Percentiles rank a stretch among this genome's conserved stretches.
Conservation (phyloP, 495 filamentous ascomycete species). For the Monascus purpureus region DNA sequence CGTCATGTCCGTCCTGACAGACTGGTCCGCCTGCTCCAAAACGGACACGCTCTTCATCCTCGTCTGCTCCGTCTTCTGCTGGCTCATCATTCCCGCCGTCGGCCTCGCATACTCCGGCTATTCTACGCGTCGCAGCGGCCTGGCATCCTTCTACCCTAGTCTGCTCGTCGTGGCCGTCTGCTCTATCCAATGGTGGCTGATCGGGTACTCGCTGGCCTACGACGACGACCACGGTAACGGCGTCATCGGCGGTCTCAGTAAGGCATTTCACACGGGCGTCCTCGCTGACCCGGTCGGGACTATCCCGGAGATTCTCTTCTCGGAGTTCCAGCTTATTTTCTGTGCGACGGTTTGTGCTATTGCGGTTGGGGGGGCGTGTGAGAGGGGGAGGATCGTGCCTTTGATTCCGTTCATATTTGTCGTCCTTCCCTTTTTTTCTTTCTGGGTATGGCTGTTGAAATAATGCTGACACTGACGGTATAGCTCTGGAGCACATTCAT, state of each 20-base stretch:
- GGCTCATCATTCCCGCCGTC: constrained; percentile 28
- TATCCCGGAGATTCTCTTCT: constrained; percentile 38
- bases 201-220: constrained; percentile 30
- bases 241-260: constrained; percentile 25
- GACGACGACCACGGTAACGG: constrained; percentile 16
- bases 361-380: constrained; percentile 32
- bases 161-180: constrained; percentile 27
- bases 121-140: constrained; percentile 27
- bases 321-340: constrained; percentile 39
- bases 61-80: constrained; percentile 29
- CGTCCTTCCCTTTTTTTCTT: too few species aligned
- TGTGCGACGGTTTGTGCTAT: constrained; percentile 32
- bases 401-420: constrained; percentile 37
- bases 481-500: constrained; percentile 33
- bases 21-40: constrained; percentile 18
- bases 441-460: too few species aligned
- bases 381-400: constrained; percentile 34
- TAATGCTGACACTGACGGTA: constrained; percentile 7
- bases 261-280: constrained; percentile 23
- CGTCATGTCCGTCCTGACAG: constrained; percentile 3
- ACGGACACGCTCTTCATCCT: constrained; percentile 29
- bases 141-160: constrained; percentile 33
- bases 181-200: constrained; percentile 32
- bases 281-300: constrained; percentile 26
- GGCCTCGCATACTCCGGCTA: constrained; percentile 36